phyloP scores from a whole-genome alignment of 306 rosid species.

The Crotalaria pallida region DNA sequence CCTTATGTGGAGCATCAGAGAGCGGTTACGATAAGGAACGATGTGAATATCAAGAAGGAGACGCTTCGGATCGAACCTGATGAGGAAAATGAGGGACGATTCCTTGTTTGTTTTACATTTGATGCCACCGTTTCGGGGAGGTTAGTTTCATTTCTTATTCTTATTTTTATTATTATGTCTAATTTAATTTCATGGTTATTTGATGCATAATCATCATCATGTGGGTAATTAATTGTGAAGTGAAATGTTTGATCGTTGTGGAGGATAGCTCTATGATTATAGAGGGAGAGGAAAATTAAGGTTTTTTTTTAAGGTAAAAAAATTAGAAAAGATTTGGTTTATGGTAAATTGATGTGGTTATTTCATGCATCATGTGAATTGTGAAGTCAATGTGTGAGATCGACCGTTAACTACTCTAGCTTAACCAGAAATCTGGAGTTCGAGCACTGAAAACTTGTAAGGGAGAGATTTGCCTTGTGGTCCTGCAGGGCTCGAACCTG shows the following conservation, averaged over 20 bases:
- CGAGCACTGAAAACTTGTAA: no score
- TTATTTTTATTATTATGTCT: background rate
- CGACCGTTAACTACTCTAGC: no score
- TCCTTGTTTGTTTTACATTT: constrained; percentile 48
- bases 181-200: no score
- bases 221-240: no score
- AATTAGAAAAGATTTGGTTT: no score
- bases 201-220: background rate
- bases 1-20: constrained; percentile 67
- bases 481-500: no score
- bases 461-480: no score
- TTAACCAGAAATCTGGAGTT: no score
- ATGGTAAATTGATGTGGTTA: background rate
- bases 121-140: constrained; percentile 71
- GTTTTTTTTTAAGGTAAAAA: no score
- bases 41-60: constrained; percentile 64
- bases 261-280: no score
- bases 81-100: constrained; percentile 50
- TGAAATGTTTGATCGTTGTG: no score
- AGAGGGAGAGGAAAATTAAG: no score
- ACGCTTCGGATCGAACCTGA: constrained; percentile 54
- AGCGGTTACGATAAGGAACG: constrained; percentile 62
- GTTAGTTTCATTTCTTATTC: constrained; percentile 13
- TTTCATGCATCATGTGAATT: background rate
- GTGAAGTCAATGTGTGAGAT: background rate